Evolutionary conservation across 805 yeast genomes (phyloP), one percentile per base, ranked within the genome.

Genomic region (Lipomyces starkeyi): DNA sequence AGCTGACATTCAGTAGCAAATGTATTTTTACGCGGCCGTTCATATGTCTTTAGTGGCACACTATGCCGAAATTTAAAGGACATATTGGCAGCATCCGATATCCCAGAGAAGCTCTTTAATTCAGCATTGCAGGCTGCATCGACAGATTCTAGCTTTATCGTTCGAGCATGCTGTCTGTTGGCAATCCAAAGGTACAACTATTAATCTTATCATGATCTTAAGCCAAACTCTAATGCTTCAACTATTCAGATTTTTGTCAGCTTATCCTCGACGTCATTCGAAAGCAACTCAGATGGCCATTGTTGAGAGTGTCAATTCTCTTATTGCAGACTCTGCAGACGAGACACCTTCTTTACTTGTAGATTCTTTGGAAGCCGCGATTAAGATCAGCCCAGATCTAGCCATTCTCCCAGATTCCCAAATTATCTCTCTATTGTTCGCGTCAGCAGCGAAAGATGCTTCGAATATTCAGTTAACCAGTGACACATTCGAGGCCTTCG

Each of bases 301-400:
- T 11, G 74, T 85, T 49, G 58, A 71, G 0, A 70, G 86, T 0
- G 82, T 88, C 11, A 74, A 76, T 2, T 76, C 83, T 1, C 77
- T 94, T 9, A 75, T 84, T 2, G 84, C 83, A 1, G 89, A 86
- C 0, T 85, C 95, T 0, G 90, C 87, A 58, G 97, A 91, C 58
- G 98, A 93, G 74, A 85, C 97, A 0, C 87, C 90, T 47, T 85
- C 93, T 0, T 82, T 90, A 59, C 78, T 93, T 55, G 83, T 91
- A 13, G 97, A 93, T 75, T 84, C 90, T 0, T 77, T 91, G n/a
- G 82, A 87, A 0, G 82, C 84, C 2, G 85, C 88, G 0, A 84
- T 90, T 53, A 81, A 82, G 59, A 81, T 89, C 8, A 81, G 83
- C 67, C 81, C 80, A 61, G 74, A 72, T 8, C 69, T 74, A 1